Conservation (phyloP, 345 rosid genomes). For the Populus ilicifolia region DNA sequence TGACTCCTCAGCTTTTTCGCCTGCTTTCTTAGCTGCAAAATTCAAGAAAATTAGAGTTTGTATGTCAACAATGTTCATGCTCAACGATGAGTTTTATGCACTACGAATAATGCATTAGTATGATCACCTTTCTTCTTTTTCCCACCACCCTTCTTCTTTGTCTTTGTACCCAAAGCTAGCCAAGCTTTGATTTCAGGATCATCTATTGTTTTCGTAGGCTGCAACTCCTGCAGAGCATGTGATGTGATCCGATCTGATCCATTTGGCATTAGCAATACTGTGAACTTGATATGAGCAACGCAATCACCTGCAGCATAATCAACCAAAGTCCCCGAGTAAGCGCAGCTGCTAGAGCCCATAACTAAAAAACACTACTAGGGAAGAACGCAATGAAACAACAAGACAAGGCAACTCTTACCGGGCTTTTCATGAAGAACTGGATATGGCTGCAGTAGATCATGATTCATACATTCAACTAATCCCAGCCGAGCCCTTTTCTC, state of each 20-base stretch:
- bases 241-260: conserved; percentile 91
- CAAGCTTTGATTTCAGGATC: conserved; percentile 96
- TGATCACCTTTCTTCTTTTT: conserved; percentile 91
- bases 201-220: conserved; percentile 64
- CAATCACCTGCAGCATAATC: conserved; percentile 52
- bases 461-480: conserved; percentile 93
- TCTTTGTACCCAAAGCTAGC: conserved; percentile 85
- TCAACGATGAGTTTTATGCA: neutral
- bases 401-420: conserved; percentile 42
- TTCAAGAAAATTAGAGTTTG: neutral
- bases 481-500: conserved; percentile 96
- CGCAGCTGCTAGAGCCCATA: neutral
- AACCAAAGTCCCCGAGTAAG: neutral
- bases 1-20: conserved; percentile 56
- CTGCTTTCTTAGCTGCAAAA: conserved; percentile 62
- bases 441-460: conserved; percentile 89
- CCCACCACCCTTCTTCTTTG: conserved; percentile 96
- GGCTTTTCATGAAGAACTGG: conserved; percentile 96
- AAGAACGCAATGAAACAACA: neutral
- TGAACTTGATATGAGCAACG: conserved; percentile 90
- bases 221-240: conserved; percentile 72
- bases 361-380: neutral
- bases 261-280: conserved; percentile 90
- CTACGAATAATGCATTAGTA: neutral
- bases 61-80: neutral